phyloP scores from a whole-genome alignment of 2,329 filamentous ascomycete species.

The Neonectria hederae region DNA sequence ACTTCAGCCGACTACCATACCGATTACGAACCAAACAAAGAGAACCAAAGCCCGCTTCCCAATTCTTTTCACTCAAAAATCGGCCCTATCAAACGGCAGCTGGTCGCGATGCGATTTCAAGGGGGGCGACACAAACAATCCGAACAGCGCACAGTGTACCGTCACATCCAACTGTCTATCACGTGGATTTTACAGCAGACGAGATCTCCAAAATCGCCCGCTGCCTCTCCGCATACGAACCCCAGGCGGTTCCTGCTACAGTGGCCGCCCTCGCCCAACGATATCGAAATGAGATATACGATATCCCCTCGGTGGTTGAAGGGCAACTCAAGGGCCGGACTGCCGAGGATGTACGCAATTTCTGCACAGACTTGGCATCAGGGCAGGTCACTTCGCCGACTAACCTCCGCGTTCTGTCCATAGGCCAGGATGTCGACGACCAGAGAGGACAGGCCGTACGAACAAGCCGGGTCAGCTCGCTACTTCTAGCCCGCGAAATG shows the following conservation, averaged over 20 bases:
- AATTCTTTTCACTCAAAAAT: slow-evolving; percentile 26
- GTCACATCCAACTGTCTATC: slow-evolving; percentile 44
- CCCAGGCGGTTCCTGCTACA: slow-evolving; percentile 26
- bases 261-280: slow-evolving; percentile 32
- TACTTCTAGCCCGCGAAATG: slow-evolving; percentile 61
- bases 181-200: slow-evolving; percentile 56
- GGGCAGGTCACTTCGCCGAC: slow-evolving; percentile 25
- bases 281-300: slow-evolving; percentile 31
- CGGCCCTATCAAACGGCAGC: slow-evolving; percentile 41
- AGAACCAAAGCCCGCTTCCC: slow-evolving; percentile 24
- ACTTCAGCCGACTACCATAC: slow-evolving; percentile 21
- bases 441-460: slow-evolving; percentile 23
- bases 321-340: slow-evolving; percentile 38
- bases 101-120: slow-evolving; percentile 43
- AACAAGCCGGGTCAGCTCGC: slow-evolving; percentile 46
- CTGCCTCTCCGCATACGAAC: slow-evolving; percentile 31
- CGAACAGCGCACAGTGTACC: slow-evolving; percentile 4
- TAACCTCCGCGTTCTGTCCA: slow-evolving; percentile 39
- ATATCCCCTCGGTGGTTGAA: slow-evolving; percentile 39
- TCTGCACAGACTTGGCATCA: slow-evolving; percentile 45
- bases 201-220: slow-evolving; percentile 48
- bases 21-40: slow-evolving; percentile 21
- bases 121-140: slow-evolving; percentile 30
- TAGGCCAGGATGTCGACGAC: slow-evolving; percentile 29
- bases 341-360: slow-evolving; percentile 43